Percentiles rank a stretch among this genome's conserved stretches.
phyloP scores from a whole-genome alignment of 164 flowering plant genomes.

The Kalanchoe fedtschenkoi region DNA sequence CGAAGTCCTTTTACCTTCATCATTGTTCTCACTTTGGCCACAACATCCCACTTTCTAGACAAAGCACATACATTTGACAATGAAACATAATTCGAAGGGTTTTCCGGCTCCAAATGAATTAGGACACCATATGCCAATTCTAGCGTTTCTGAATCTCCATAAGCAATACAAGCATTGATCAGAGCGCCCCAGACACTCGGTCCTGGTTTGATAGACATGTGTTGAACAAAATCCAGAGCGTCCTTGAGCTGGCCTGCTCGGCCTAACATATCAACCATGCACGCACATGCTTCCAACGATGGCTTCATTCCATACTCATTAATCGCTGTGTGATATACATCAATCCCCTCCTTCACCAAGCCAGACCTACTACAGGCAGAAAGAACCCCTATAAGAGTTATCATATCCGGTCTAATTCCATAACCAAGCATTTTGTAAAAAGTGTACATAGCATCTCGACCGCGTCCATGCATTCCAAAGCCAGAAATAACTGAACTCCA shows the following conservation, averaged over 20 bases:
- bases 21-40: conserved; percentile 38
- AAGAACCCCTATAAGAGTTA: conserved; percentile 50
- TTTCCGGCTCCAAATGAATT: conserved; percentile 48
- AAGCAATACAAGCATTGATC: conserved; percentile 32
- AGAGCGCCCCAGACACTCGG: conserved; percentile 74
- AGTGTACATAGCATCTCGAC: conserved; percentile 37
- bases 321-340: conserved; percentile 21
- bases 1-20: conserved; percentile 48
- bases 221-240: conserved; percentile 49
- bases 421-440: conserved; percentile 35
- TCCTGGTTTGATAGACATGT: conserved; percentile 50
- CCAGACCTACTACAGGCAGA: conserved; percentile 62
- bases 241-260: conserved; percentile 45
- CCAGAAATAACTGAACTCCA: conserved; percentile 67
- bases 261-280: conserved; percentile 61
- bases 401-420: conserved; percentile 41
- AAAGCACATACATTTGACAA: conserved; percentile 62
- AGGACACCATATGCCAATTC: conserved; percentile 46
- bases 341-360: conserved; percentile 38
- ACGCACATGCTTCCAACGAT: conserved; percentile 52
- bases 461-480: conserved; percentile 54
- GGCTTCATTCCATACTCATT: conserved; percentile 28
- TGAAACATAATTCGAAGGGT: conserved; percentile 52
- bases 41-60: conserved; percentile 50
- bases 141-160: conserved; percentile 39